phyloP scores from a whole-genome alignment of 2,329 filamentous ascomycete species.

The Meredithiella fracta region DNA sequence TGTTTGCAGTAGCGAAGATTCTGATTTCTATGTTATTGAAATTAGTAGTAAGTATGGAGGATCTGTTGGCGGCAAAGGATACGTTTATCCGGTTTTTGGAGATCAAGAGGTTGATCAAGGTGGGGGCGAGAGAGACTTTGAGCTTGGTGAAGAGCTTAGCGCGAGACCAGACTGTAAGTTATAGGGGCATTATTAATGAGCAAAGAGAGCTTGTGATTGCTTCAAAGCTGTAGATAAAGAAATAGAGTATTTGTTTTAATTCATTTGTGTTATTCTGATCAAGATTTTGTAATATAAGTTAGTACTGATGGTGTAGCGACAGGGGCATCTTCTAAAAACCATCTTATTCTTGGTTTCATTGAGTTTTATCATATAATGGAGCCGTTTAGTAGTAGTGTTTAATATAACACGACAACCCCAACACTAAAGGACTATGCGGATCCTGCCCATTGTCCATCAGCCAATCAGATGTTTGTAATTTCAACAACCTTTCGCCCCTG shows the following conservation, averaged over 20 bases:
- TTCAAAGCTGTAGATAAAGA: slow-evolving; percentile 6
- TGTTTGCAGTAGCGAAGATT: slow-evolving; percentile 29
- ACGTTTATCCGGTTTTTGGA: slow-evolving; percentile 27
- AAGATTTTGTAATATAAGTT: not conserved
- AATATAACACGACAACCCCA: too few relatives aligned
- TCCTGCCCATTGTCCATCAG: not conserved
- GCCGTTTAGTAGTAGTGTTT: too few relatives aligned
- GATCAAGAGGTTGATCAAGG: slow-evolving; percentile 15
- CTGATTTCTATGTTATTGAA: slow-evolving; percentile 28
- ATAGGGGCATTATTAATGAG: slow-evolving; percentile 9
- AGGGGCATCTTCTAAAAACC: too few relatives aligned
- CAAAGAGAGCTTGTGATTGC: slow-evolving; percentile 1
- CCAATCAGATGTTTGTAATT: slow-evolving; percentile 6
- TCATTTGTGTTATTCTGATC: not conserved
- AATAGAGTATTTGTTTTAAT: too few relatives aligned
- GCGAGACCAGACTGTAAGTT: slow-evolving; percentile 14
- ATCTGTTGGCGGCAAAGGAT: slow-evolving; percentile 21
- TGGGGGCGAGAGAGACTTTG: not conserved
- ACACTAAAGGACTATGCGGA: too few relatives aligned
- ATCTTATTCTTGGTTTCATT: too few relatives aligned
- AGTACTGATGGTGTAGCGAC: too few relatives aligned
- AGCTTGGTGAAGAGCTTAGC: slow-evolving; percentile 6
- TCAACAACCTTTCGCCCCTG: not conserved
- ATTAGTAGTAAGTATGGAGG: slow-evolving; percentile 21
- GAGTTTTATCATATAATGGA: too few relatives aligned